Evolutionary conservation across 2,329 filamentous ascomycete species (phyloP), one percentile per base, ranked within the genome.

Genomic region (Gliomastix tumulicola): DNA sequence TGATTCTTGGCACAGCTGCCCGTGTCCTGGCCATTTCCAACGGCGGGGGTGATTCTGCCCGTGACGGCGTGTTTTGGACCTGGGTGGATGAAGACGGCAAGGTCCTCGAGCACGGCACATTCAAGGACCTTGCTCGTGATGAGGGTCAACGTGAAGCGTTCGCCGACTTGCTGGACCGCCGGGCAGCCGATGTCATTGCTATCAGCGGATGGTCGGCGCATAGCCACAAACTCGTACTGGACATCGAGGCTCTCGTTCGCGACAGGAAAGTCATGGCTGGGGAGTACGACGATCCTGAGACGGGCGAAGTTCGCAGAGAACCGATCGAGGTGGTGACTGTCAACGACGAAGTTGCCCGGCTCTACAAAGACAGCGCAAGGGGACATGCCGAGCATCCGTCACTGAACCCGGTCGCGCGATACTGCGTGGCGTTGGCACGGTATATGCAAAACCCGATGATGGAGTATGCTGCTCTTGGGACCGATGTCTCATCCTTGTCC

Each of bases 361-460:
- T 97, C 5, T 98, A 96, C 65, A 89, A 96, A 60, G 87, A 88
- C 50, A 96, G 88, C 55, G 76, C 82, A 12, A 79, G 89, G 30
- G 89, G 85, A 10, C 69, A 76, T 34, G 66, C 75, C 10, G 90
- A 97, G 44, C 87, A 95, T 53, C 88, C 92, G 6, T 82, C 81
- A 11, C 71, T 94, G 21, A 76, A 79, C 36, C 78, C 87, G 7
- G 69, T 95, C 35, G 86, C 84, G 2, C 78, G 88, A 49, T 98
- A 98, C 62, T 95, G 89, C 56, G 80, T 95, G 46, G 89, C 82
- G 20, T 66, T 98, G 27, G 90, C 86, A 16, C 82, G 84, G 43
- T 98, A 97, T 58, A 73, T 98, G 59, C 92, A 98, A 59, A 94
- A 90, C 51, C 92, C 92, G 1, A 76, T 98, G 65, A 92, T 94